These are phyloP conservation scores for Cercophora newfieldiana DNA, from an alignment of 495 filamentous ascomycete genomes.

Conservation along the genomic window DNA sequence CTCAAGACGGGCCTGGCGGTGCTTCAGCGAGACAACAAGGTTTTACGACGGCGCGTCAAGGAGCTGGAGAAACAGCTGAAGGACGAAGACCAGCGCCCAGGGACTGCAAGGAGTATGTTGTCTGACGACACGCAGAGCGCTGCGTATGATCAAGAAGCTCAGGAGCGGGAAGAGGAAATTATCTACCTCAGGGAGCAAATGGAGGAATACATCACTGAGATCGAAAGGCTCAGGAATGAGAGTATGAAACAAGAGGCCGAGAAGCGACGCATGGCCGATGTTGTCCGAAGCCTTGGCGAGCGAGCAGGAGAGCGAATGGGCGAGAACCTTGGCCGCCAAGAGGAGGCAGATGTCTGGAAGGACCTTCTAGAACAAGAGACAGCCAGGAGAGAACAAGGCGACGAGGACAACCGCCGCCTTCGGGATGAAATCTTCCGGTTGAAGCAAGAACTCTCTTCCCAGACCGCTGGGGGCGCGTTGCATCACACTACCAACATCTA, in stretches of 20 bases:
- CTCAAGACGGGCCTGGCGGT: constrained; percentile 86
- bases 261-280: constrained; percentile 76
- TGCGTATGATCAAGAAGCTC: constrained; percentile 57
- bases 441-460: constrained; percentile 58
- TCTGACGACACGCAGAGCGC: constrained; percentile 53
- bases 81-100: constrained; percentile 64
- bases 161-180: constrained; percentile 82
- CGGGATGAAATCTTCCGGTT: constrained; percentile 81
- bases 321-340: constrained; percentile 71
- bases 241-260: constrained; percentile 73
- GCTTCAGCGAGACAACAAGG: constrained; percentile 83
- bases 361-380: constrained; percentile 95
- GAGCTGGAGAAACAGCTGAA: constrained; percentile 84
- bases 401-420: constrained; percentile 81
- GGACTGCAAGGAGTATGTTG: constrained; percentile 50
- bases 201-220: constrained; percentile 76
- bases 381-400: constrained; percentile 81
- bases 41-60: constrained; percentile 71
- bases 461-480: constrained; percentile 35
- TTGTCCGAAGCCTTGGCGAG: constrained; percentile 71
- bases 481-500: constrained; percentile 62
- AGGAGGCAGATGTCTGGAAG: constrained; percentile 91
- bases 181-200: constrained; percentile 78
- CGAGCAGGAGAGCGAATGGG: constrained; percentile 55
- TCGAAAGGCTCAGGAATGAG: constrained; percentile 78